Percentiles rank a stretch among this genome's conserved stretches.
phyloP scores from a whole-genome alignment of 108 stramenopile species.

The Cyclotella baltica region DNA sequence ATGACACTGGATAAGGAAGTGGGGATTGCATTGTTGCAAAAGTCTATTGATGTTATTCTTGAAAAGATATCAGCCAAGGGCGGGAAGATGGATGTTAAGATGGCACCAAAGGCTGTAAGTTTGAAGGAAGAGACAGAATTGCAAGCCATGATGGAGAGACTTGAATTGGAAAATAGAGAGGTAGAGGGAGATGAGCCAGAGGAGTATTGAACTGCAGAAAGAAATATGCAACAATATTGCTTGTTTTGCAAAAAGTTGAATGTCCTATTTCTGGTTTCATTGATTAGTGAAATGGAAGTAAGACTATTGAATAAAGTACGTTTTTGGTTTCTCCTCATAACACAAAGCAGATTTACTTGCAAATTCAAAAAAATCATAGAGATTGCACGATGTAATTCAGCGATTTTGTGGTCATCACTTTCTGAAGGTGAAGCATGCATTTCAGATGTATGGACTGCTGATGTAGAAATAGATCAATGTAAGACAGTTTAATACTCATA shows the following conservation, averaged over 20 bases:
- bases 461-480: too few relatives aligned
- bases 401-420: too few relatives aligned
- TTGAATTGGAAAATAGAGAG: slow-evolving; percentile 96
- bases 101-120: slow-evolving; percentile 98
- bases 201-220: slow-evolving; percentile 38
- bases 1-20: slow-evolving; percentile 96
- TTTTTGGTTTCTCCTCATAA: too few relatives aligned
- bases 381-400: too few relatives aligned
- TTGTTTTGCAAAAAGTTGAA: too few relatives aligned
- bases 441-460: too few relatives aligned
- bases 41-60: slow-evolving; percentile 89
- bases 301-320: neutral
- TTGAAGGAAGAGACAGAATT: slow-evolving; percentile 98
- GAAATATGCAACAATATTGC: neutral
- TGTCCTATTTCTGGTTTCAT: too few relatives aligned
- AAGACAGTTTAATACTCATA: too few relatives aligned
- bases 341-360: too few relatives aligned
- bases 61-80: slow-evolving; percentile 88
- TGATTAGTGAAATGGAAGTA: too few relatives aligned
- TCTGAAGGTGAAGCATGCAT: too few relatives aligned
- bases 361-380: too few relatives aligned
- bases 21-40: slow-evolving; percentile 92
- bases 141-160: slow-evolving; percentile 96
- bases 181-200: slow-evolving; percentile 97
- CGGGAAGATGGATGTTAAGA: slow-evolving; percentile 97